Base-by-base conservation (phyloP, 2,329 filamentous ascomycete species). In the Verticillium dahliae region DNA sequence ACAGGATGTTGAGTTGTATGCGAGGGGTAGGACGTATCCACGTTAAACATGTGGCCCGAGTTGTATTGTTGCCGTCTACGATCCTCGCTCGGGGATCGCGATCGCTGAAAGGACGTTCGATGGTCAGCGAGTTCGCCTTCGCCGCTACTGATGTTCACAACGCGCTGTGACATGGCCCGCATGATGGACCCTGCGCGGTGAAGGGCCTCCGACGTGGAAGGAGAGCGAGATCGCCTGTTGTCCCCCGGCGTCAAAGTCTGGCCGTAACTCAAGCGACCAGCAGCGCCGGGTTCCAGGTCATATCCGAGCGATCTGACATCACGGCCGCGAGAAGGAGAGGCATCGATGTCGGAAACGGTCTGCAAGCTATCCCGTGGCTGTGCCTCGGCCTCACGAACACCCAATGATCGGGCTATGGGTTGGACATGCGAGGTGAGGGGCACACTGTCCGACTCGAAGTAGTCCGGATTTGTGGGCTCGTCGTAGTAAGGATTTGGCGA, bases 81-180 rank as follows among this genome's bases (percentile, higher is more conserved):
- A 70, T 72, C 84, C 70, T 77, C 83, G 71, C 74, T 83, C 67
- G 77, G 80, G 68, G 78, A 87, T 67, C 72, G 85, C 73, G 77
- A 89, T 73, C 78, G 88, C 79, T 79, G 78, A 57, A 85, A 81
- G 52, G 85, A 82, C 31, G 87, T 81, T 59, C 85, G 87, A 65
- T 90, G 87, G 72, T 97, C 92, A 15, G 93, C 81, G 22, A 91
- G 78, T 68, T 97, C 91, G 4, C 89, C 89, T 70, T 98, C 95
- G 71, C 96, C 96, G 75, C 92, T 97, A 52, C 45, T 52, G 69
- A 99, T 85, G 71, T 98, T 98, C 70, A 99, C 95, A 61, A 99
- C 93, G 79, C 95, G 91, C 77, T 97, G 93, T 37, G 96, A 98
- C 87, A 99, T 96, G 64, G 86, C 86, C 66, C 90, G 85, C 75